Base-by-base conservation (phyloP, 768 basidiomycete species). In the Lactifluus hygrophoroides region DNA sequence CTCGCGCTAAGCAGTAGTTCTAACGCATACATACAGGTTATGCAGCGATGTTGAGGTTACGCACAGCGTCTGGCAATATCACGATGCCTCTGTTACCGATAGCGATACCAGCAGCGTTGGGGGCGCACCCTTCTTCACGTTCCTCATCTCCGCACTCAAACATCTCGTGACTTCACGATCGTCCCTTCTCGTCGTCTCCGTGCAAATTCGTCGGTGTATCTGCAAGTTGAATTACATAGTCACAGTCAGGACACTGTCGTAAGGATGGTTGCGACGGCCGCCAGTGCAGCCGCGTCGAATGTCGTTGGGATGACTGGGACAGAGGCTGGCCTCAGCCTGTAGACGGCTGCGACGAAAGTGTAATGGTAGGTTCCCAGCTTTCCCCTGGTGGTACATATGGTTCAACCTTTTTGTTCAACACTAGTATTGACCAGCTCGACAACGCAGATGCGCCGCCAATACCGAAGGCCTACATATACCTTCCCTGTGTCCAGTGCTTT, bases 351-450 rank as follows among this genome's bases (percentile, higher is more conserved):
- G 0, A 90, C 94, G 87, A 95, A 94, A 69, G 69, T 96, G 25
- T 91, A 94, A 70, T 93, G 94, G 94, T 94, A 60, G 42, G 83
- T 42, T 14, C 37, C 40, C 34, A 32, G 44, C 52, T 50, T 60
- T 64, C 9, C 13, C 35, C 3, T n/a, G 10, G 6, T 23, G 3
- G 58, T 56, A 38, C 42, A 56, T 50, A 27, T 5, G 43, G 3
- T 34, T 51, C 17, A 25, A n/a, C 21, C 23, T 1, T 21, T 25
- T 13, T 27, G 0, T 37, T 8, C 5, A 13, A 21, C 19, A 21
- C 21, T 38, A 96, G 94, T 69, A 97, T 99, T 65, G 95, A 99
- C 69, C 96, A 98, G 70, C 82, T 97, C 13, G 95, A 99, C 74
- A 99, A 99, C 70, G 88, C 92, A 0, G 96, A 99, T 65, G 84